Base-by-base conservation (phyloP, 805 yeast species). In the Candida krabiensis region DNA sequence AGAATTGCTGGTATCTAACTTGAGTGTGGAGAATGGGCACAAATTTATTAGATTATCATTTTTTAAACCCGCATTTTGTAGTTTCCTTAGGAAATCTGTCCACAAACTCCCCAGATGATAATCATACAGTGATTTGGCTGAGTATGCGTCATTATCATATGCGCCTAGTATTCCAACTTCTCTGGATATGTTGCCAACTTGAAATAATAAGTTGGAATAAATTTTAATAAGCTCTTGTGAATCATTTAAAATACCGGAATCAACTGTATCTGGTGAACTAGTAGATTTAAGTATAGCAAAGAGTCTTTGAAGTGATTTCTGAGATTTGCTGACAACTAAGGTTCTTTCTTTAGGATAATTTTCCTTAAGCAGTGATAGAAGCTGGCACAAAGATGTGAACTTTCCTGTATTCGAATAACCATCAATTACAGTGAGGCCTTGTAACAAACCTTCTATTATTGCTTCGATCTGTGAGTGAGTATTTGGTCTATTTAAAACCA, bases 71-170 rank as follows among this genome's bases (percentile, higher is more conserved):
- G 33, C 30, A 1, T 40, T 33, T 44, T 12, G 37, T 45, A 34
- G 58, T 30, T 30, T 52, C 37, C 5, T 30, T 39, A 49, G 60
- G 61, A 18, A 68, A 18, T 11, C 11, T 2, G 22, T 22, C 59
- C 60, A 54, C 13, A 35, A 15, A 2, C 52, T 38, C 2, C 28
- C 19, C 5, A 70, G 41, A 24, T 58, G 46, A 5, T 49, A 46
- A 7, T 41, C 42, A 44, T 40, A 66, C 36, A 71, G 67, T 17
- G 46, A 50, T 5, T 35, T 40, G 0, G 73, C 70, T 3, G 70
- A 56, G n/a, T 56, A 61, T 11, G 64, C 49, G 21, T 67, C 62
- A 28, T 61, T 63, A 2, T 68, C 70, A 49, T 63, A 64, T 0
- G 61, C 65, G 2, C 69, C 71, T 2, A 58, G 59, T 12, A 58